Percentiles rank a stretch among this genome's conserved stretches.
phyloP scores from a whole-genome alignment of 1,139 yeast genomes.

The Geotrichum australiense region DNA sequence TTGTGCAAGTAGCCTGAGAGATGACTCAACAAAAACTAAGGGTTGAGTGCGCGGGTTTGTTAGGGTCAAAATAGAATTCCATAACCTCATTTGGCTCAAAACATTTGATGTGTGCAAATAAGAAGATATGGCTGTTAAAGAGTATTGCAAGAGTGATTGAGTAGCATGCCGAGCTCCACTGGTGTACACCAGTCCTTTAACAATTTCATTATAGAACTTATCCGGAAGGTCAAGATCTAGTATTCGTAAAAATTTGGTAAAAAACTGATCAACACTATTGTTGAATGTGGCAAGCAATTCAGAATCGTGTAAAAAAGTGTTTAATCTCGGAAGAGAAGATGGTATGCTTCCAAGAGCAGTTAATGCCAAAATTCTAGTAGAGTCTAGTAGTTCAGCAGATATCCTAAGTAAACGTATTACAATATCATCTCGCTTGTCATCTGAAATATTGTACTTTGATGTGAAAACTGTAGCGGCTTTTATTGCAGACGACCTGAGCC shows the following conservation, averaged over 20 bases:
- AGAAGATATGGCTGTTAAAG: constrained; percentile 40
- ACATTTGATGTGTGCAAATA: constrained; percentile 28
- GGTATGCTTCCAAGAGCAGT: neutral
- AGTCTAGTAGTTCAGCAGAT: constrained; percentile 46
- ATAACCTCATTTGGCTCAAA: constrained; percentile 8
- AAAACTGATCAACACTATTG: constrained; percentile 17
- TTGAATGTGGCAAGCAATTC: constrained; percentile 17
- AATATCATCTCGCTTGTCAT: constrained; percentile 20
- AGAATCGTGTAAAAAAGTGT: constrained; percentile 3
- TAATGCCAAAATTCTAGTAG: constrained; percentile 33
- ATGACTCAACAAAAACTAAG: constrained; percentile 16
- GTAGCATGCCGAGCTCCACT: constrained; percentile 57
- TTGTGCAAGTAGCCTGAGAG: constrained; percentile 16
- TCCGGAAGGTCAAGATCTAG: constrained; percentile 22
- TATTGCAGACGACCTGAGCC: constrained; percentile 51
- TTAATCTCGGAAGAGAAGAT: neutral
- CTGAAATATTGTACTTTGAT: constrained; percentile 2
- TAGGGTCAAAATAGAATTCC: constrained; percentile 15
- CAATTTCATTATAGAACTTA: constrained; percentile 34
- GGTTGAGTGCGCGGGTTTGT: constrained; percentile 19
- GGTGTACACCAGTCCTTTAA: constrained; percentile 52
- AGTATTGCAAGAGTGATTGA: constrained; percentile 41
- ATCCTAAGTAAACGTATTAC: constrained; percentile 45
- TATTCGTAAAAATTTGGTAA: constrained; percentile 18
- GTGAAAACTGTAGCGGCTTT: constrained; percentile 21